Base-by-base conservation (phyloP, 148 eudicot genomes). In the Tetragonia tetragonoides region DNA sequence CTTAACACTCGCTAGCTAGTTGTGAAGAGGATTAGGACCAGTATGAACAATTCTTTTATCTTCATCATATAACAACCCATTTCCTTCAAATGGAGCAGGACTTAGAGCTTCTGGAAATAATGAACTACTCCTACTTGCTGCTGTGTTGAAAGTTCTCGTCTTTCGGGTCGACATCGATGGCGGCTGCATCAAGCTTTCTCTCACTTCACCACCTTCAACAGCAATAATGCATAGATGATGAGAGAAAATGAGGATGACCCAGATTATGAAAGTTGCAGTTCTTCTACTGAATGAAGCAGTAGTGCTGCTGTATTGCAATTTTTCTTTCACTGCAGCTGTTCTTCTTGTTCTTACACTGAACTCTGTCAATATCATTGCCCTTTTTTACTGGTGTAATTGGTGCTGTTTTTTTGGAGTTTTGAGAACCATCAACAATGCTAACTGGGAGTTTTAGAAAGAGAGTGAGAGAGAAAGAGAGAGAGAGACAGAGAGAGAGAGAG, bases 11-110 rank as follows among this genome's bases (percentile, higher is more conserved):
- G 0, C 53, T 49, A 41, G 15, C 56, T 75, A 64, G 70, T 75
- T 75, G 42, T 75, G 78, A 75, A 75, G 78, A 46, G 78, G 78
- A 61, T 75, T 75, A 18, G 78, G 78, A 39, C 78, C 78, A 16
- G 78, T 75, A 75, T 75, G 71, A 75, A 75, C 78, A 75, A 64
- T 47, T 65, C 78, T 75, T 62, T 65, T 75, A 34, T 75, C 69
- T 28, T 75, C 78, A 9, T 75, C 78, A 34, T 75, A 63, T 24
- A 65, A 28, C 42, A 64, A 28, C 15, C 23, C 67, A 47, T 49
- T 47, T 21, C 16, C 68, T 41, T 24, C 70, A 42, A 46, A 16
- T 46, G 68, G 23, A 42, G 44, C 76, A 23, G 44, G 70, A 41
- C 23, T 42, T 10, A 15, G 10, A 10, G 38, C 65, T 28, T 28